Conservation (phyloP, 73 alveolate species). For the Paramecium octaurelia region DNA sequence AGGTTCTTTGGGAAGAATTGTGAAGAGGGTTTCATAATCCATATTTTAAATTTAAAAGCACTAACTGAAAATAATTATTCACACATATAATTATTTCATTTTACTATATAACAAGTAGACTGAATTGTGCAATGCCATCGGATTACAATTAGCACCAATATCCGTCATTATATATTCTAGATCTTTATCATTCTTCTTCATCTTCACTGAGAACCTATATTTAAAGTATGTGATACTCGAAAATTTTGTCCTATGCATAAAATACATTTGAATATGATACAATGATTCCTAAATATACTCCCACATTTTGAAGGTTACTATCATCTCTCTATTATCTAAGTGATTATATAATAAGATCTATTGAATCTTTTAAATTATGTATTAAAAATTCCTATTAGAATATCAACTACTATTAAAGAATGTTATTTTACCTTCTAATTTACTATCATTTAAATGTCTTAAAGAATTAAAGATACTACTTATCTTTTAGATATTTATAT, state of each 20-base stretch:
- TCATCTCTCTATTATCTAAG: no score
- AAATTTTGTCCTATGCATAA: no score
- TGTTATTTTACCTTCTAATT: no score
- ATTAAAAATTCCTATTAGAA: background rate
- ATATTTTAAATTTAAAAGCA: slow-evolving; percentile 40
- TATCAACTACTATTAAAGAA: no score
- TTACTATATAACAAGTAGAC: background rate
- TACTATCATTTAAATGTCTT: no score
- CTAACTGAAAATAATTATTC: slow-evolving; percentile 34
- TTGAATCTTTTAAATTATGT: background rate
- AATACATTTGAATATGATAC: background rate
- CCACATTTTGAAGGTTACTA: background rate
- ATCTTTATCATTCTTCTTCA: background rate
- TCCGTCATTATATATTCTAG: background rate
- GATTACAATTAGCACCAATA: background rate
- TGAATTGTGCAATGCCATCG: background rate
- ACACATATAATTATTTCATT: background rate
- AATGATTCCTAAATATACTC: background rate
- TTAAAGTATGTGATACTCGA: background rate
- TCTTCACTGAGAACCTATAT: background rate
- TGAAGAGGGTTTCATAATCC: slow-evolving; percentile 43
- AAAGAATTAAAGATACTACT: no score
- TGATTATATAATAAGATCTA: background rate
- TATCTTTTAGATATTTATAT: no score
- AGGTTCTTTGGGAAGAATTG: slow-evolving; percentile 39